A percentile compares a stretch with the other conserved stretches of the same genome.
Evolutionary conservation across 192 early-diverging fungal species (phyloP).

Genomic region (Umbelopsis sp.): DNA sequence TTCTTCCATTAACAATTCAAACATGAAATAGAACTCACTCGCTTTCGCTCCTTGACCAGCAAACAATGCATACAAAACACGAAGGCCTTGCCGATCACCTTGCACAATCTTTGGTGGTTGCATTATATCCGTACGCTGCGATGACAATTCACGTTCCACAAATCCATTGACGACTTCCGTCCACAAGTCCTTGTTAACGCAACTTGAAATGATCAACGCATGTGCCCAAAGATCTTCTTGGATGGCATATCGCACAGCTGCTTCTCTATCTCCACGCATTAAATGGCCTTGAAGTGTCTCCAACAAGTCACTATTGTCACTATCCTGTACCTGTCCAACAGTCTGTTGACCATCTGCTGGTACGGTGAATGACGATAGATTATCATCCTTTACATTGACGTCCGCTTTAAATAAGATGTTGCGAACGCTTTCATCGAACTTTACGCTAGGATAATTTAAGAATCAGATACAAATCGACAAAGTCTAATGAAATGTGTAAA

Average conservation of each 20-base stretch:
- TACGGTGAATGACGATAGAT: slow-evolving; percentile 32
- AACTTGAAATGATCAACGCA: slow-evolving; percentile 88
- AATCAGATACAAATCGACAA: background rate
- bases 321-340: slow-evolving; percentile 1
- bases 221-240: slow-evolving; percentile 77
- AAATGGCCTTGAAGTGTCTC: slow-evolving; percentile 67
- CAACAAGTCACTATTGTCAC: slow-evolving; percentile 30
- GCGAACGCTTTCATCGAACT: slow-evolving; percentile 50
- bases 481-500: background rate
- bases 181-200: slow-evolving; percentile 83
- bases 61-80: slow-evolving; percentile 70
- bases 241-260: slow-evolving; percentile 52
- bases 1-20: background rate
- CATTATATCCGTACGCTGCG: slow-evolving; percentile 16
- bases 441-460: slow-evolving; percentile 23
- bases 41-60: slow-evolving; percentile 58
- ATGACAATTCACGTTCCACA: slow-evolving; percentile 54
- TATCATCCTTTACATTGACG: slow-evolving; percentile 16
- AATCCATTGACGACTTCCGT: slow-evolving; percentile 77
- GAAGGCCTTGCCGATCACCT: slow-evolving; percentile 50
- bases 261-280: slow-evolving; percentile 58
- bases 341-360: slow-evolving; percentile 28
- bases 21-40: slow-evolving; percentile 21
- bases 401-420: slow-evolving; percentile 37
- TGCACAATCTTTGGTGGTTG: slow-evolving; percentile 8